These are phyloP conservation scores for Hypoxylon intermedium DNA, from an alignment of 495 filamentous ascomycete genomes.

Conservation along the genomic window DNA sequence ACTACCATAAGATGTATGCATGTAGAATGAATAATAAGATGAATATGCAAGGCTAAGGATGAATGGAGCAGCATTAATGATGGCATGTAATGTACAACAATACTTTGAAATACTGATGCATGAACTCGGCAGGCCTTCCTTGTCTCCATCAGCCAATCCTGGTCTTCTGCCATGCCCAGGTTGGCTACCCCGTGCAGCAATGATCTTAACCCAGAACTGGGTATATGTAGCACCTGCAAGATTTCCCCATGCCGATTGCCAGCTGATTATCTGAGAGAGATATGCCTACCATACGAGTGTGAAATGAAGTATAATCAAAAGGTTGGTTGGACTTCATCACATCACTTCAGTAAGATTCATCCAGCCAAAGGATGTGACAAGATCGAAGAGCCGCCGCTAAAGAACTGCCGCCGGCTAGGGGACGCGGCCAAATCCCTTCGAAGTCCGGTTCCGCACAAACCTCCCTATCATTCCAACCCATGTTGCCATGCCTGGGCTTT, in stretches of 20 bases:
- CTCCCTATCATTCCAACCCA: constrained; percentile 35
- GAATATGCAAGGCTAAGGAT: constrained; percentile 38
- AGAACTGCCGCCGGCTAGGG: constrained; percentile 38
- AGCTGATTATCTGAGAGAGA: constrained; percentile 26
- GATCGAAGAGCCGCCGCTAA: constrained; percentile 39
- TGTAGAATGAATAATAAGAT: constrained; percentile 20
- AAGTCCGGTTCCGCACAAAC: constrained; percentile 41
- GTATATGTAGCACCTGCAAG: constrained; percentile 34
- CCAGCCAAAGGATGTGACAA: constrained; percentile 37
- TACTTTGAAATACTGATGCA: constrained; percentile 31
- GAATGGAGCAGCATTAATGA: constrained; percentile 29
- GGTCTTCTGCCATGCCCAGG: constrained; percentile 17
- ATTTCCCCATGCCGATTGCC: constrained; percentile 36
- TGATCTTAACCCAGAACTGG: constrained; percentile 38
- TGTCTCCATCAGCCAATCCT: constrained; percentile 33
- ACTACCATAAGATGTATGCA: too few relatives aligned
- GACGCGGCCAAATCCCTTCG: constrained; percentile 31
- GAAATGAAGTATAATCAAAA: constrained; percentile 41
- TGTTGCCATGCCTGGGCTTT: constrained; percentile 29
- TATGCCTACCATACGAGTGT: constrained; percentile 36
- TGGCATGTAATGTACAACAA: constrained; percentile 10
- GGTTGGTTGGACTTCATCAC: constrained; percentile 33
- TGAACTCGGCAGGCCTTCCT: constrained; percentile 36
- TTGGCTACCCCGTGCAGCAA: constrained; percentile 31
- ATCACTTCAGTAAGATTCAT: constrained; percentile 36